Conservation (phyloP, 495 filamentous ascomycete genomes). For the Wilcoxina mikolae region DNA sequence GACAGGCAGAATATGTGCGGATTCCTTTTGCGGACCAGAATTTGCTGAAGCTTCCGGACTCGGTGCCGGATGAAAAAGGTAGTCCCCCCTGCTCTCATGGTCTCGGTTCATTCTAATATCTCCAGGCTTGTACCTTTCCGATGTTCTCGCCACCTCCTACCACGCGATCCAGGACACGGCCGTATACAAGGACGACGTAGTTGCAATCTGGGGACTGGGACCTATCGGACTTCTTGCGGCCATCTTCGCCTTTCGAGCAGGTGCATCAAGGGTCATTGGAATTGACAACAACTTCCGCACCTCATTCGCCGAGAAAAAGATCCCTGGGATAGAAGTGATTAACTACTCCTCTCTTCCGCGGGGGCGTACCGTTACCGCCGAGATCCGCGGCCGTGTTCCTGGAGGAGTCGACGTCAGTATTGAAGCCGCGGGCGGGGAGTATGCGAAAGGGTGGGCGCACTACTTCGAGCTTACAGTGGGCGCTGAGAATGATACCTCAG, state of each 20-base stretch:
- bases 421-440: conserved; percentile 74
- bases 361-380: conserved; percentile 45
- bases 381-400: conserved; percentile 56
- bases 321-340: conserved; percentile 44
- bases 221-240: conserved; percentile 69
- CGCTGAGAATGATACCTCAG: conserved; percentile 69
- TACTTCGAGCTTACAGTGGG: conserved; percentile 60
- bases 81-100: neutral
- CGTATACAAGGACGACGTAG: conserved; percentile 61
- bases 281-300: conserved; percentile 62
- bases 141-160: conserved; percentile 50
- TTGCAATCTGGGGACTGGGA: conserved; percentile 52
- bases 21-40: conserved; percentile 54
- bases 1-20: conserved; percentile 54
- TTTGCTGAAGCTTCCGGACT: conserved; percentile 46
- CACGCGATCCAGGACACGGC: conserved; percentile 67
- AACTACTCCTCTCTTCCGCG: conserved; percentile 44
- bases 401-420: conserved; percentile 59
- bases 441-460: conserved; percentile 46
- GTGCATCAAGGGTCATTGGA: conserved; percentile 60
- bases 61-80: conserved; percentile 54
- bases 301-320: conserved; percentile 50
- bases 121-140: conserved; percentile 41
- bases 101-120: neutral
- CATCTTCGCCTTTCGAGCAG: conserved; percentile 56